Base-by-base conservation (phyloP, 73 alveolate species). In the Paramecium caudatum region DNA sequence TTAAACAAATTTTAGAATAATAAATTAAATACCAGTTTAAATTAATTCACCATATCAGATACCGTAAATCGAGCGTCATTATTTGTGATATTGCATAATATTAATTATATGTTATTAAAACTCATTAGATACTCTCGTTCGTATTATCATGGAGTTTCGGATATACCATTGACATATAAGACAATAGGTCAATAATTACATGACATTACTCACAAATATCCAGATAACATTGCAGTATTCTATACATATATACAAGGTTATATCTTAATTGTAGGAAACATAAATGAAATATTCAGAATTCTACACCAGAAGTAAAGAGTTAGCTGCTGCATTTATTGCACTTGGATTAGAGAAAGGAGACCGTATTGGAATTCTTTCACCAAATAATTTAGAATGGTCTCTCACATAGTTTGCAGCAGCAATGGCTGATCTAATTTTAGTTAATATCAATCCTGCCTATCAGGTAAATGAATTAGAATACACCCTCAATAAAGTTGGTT, bases 371-470 rank as follows among this genome's bases (percentile, higher is more conserved):
- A 95, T 96, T 12, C 95, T 90, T 81, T 74, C 99, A 55, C 96
- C 96, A 0, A 96, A 96, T 46, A 70, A 93, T 46, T 84, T 91
- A 5, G 99, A 96, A 46, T 96, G 99, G 98, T 63, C 92, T 0
- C 23, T 96, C 4, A 90, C 95, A 8, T 90, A 93, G 48, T 93
- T 70, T 49, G 98, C 98, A 19, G 96, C 96, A 19, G 69, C 97
- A n/a, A 82, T 91, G 91, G 99, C 98, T 3, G 99, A 95, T 62
- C 90, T 95, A 19, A 95, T 96, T 32, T 80, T 95, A 47, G 99
- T 96, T n/a, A 96, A 96, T 68, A 93, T 96, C 63, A 96, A 96
- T 61, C 99, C 99, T 8, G 98, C 99, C 4, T 96, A 90, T 80
- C 91, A 95, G 62, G 86, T 8, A 21, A 39, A 13, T 1, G 99